phyloP scores from a whole-genome alignment of 192 early-diverging fungal genomes.

The Mortierella hygrophila region DNA sequence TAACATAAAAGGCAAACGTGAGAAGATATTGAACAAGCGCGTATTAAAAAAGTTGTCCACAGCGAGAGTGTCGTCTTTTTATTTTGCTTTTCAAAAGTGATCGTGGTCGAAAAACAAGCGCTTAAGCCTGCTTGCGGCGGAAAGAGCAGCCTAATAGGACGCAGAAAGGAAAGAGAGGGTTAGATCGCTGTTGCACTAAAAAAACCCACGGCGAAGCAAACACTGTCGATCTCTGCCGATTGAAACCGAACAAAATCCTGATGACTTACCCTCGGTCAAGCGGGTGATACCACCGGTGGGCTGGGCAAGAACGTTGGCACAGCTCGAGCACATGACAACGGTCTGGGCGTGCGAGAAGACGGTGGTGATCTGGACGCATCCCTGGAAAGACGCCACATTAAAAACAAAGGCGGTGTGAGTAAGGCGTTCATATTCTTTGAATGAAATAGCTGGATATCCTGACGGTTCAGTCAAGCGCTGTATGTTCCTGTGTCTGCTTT shows the following conservation, averaged over 20 bases:
- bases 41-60: slow-evolving; percentile 2
- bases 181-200: not conserved
- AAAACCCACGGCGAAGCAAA: not conserved
- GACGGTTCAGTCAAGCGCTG: not conserved
- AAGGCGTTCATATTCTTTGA: not conserved
- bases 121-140: slow-evolving; percentile 61
- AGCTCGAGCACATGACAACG: slow-evolving; percentile 96
- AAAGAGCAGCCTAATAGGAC: slow-evolving; percentile 49
- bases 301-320: slow-evolving; percentile 97
- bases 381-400: slow-evolving; percentile 45
- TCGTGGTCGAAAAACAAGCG: slow-evolving; percentile 21
- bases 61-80: slow-evolving; percentile 2
- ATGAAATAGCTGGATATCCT: not conserved
- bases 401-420: not conserved
- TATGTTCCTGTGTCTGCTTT: not conserved
- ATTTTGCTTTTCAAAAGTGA: slow-evolving; percentile 1
- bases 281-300: slow-evolving; percentile 99
- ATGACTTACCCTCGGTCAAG: slow-evolving; percentile 89
- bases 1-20: not conserved
- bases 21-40: not conserved
- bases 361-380: slow-evolving; percentile 97
- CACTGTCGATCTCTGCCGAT: not conserved
- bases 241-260: not conserved
- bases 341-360: slow-evolving; percentile 99
- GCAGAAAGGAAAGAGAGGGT: not conserved